Evolutionary conservation across 2,329 filamentous ascomycete genomes (phyloP).

Genomic region (Alternaria conjuncta): DNA sequence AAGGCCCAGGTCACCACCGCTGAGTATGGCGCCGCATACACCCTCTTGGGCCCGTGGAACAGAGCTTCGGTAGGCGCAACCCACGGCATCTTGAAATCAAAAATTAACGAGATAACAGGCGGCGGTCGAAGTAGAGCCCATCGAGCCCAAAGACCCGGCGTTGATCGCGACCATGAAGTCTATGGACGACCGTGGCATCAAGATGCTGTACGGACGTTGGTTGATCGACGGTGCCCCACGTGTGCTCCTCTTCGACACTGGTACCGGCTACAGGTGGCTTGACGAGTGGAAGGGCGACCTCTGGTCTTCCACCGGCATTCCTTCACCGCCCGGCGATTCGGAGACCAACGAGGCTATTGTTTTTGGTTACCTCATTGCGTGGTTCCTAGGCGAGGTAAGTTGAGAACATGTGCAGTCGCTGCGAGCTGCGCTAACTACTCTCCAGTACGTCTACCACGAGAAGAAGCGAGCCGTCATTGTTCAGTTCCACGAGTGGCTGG

Average conservation of each 20-base stretch:
- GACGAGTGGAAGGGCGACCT: constrained; percentile 98
- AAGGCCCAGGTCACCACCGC: constrained; percentile 97
- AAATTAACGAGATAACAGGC: constrained; percentile 63
- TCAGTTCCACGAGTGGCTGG: constrained; percentile 98
- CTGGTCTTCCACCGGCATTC: constrained; percentile 91
- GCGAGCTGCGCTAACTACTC: constrained; percentile 19
- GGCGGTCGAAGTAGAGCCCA: constrained; percentile 95
- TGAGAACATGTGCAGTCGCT: background rate
- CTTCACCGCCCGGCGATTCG: constrained; percentile 87
- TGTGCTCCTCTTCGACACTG: constrained; percentile 92
- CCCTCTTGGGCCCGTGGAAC: constrained; percentile 92
- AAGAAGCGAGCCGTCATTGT: constrained; percentile 91
- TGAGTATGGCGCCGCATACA: constrained; percentile 98
- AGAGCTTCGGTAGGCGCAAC: constrained; percentile 74
- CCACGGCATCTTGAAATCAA: background rate
- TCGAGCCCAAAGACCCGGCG: constrained; percentile 81
- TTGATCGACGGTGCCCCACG: constrained; percentile 94
- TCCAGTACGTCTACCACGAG: constrained; percentile 89
- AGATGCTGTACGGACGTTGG: constrained; percentile 93
- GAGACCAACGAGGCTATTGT: constrained; percentile 98
- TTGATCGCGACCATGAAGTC: constrained; percentile 83
- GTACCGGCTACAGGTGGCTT: constrained; percentile 87
- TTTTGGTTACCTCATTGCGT: constrained; percentile 95
- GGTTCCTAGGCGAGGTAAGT: constrained; percentile 93
- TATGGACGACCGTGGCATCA: constrained; percentile 91